Percentiles rank a stretch among this genome's conserved stretches.
Conservation (phyloP, 2,329 filamentous ascomycete species). For the Emmonsiellopsis sp. region DNA sequence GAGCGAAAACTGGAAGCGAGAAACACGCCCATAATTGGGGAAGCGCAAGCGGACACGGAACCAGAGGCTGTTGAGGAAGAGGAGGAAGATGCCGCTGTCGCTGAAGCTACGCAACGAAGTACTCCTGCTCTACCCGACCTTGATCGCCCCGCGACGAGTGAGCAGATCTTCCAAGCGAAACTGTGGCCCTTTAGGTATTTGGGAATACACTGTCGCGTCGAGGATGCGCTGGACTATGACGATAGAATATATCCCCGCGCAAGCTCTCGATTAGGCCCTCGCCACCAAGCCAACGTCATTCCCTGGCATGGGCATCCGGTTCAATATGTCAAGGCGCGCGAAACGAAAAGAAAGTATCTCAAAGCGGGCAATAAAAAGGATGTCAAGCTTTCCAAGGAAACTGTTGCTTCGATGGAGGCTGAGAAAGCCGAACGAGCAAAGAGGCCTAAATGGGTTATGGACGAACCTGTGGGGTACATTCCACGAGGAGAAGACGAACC, state of each 20-base stretch:
- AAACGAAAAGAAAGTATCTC: conserved; percentile 69
- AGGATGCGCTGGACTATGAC: conserved; percentile 93
- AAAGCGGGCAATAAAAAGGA: conserved; percentile 64
- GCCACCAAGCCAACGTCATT: conserved; percentile 79
- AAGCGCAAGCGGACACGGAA: conserved; percentile 44
- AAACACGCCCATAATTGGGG: conserved; percentile 65
- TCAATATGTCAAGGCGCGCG: conserved; percentile 79
- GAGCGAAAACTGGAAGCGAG: conserved; percentile 86
- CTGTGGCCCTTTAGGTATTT: conserved; percentile 96
- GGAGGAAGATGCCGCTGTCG: conserved; percentile 59
- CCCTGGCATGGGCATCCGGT: conserved; percentile 81
- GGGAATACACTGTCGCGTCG: conserved; percentile 87
- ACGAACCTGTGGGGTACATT: conserved; percentile 80
- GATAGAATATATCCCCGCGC: conserved; percentile 95
- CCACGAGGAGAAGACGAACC: conserved; percentile 71
- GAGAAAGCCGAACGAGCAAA: conserved; percentile 72
- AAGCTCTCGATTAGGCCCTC: conserved; percentile 80
- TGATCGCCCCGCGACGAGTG: conserved; percentile 57
- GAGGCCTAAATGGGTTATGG: conserved; percentile 86
- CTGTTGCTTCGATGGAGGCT: conserved; percentile 67
- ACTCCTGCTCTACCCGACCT: conserved; percentile 43
- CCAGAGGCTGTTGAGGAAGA: conserved; percentile 64
- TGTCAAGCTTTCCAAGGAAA: conserved; percentile 69
- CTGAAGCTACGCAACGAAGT: conserved; percentile 30
- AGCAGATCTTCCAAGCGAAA: conserved; percentile 85